phyloP scores from a whole-genome alignment of 176 grass and related monocot genomes.

The Oryza officinalis region DNA sequence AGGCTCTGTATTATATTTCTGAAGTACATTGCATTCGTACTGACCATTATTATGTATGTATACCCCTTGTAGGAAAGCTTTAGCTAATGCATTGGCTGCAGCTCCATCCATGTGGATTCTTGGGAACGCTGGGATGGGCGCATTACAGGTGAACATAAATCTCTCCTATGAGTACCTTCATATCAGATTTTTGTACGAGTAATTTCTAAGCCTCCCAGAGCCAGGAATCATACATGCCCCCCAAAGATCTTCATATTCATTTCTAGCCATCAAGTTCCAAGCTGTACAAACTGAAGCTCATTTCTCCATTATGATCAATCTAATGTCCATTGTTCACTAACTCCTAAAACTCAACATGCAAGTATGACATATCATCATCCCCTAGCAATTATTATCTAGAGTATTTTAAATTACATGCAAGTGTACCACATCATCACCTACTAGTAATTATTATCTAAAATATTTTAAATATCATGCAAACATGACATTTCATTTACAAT shows the following conservation, averaged over 20 bases:
- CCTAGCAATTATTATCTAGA: too few relatives aligned
- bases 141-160: conserved; percentile 69
- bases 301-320: neutral
- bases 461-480: too few relatives aligned
- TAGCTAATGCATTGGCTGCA: conserved; percentile 89
- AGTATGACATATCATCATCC: too few relatives aligned
- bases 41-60: conserved; percentile 19
- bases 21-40: neutral
- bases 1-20: neutral
- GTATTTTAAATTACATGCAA: too few relatives aligned
- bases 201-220: neutral
- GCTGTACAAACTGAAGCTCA: neutral
- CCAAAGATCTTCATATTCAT: neutral
- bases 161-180: neutral
- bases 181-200: neutral
- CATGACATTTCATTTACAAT: too few relatives aligned
- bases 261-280: conserved; percentile 10
- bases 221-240: neutral
- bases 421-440: too few relatives aligned
- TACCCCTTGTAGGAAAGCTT: conserved; percentile 82
- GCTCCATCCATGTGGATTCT: conserved; percentile 98
- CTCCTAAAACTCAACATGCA: too few relatives aligned
- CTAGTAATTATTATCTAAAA: too few relatives aligned
- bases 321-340: too few relatives aligned
- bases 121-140: conserved; percentile 96